Base-by-base conservation (phyloP, 1,139 yeast species). In the Dujonia santamariae region DNA sequence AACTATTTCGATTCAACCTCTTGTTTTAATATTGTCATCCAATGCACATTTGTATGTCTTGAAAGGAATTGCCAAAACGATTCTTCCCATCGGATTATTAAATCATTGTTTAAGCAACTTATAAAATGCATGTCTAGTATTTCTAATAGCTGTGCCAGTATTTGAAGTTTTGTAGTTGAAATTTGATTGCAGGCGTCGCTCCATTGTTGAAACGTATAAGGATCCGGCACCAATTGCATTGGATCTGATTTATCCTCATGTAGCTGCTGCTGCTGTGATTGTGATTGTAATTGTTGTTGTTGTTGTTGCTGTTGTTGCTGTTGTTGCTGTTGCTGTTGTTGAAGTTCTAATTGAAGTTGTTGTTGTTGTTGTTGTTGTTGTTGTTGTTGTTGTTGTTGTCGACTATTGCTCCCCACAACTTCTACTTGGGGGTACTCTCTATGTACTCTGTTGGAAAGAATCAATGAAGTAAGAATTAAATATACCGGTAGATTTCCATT, bases 381-480 rank as follows among this genome's bases (percentile, higher is more conserved):
- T 8, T 8, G 12, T 17, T 27, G 13, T 15, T 6, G 22, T 12
- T 7, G 11, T 12, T 8, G 7, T 15, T 27, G 11, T 7, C 23
- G 11, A n/a, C 14, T n/a, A 21, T n/a, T n/a, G n/a, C n/a, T n/a
- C n/a, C n/a, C n/a, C n/a, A n/a, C n/a, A n/a, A n/a, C n/a, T n/a
- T n/a, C n/a, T n/a, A n/a, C n/a, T n/a, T n/a, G n/a, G n/a, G n/a
- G n/a, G n/a, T n/a, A n/a, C 9, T 12, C 26, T 18, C 30, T 8
- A 19, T 27, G 30, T 8, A 15, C 19, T 48, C 73, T 74, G 50
- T 74, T 73, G 22, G 76, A 58, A 15, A 74, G 50, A 35, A 73
- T 57, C 31, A 72, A 53, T 14, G 74, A 54, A 14, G 61, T 51
- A 34, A 57, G 40, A 4, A 65, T 48, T 25, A 59, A 35, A 41